These are phyloP conservation scores for Magnolia kwangsiensis DNA, from an alignment of 164 flowering plant species.

Conservation along the genomic window DNA sequence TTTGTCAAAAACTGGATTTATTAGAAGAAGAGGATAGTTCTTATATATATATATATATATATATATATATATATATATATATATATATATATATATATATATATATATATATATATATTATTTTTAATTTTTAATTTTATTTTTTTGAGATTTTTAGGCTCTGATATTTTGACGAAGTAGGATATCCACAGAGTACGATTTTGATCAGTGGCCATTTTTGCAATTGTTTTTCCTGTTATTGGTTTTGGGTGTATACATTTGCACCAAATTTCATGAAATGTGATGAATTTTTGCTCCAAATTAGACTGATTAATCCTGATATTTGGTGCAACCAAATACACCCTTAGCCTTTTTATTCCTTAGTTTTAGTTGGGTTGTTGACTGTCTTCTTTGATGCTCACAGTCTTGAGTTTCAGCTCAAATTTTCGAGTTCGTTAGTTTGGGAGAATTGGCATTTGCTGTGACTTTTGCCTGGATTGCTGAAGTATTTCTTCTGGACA, in stretches of 20 bases:
- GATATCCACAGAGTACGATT: not conserved
- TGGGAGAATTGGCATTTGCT: not conserved
- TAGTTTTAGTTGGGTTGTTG: not conserved
- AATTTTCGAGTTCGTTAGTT: not conserved
- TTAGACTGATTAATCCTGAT: not conserved
- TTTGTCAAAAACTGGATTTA: not conserved
- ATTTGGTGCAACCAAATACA: not conserved
- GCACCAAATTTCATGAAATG: not conserved
- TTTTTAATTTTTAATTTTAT: not conserved
- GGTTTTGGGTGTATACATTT: not conserved
- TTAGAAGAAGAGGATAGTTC: not conserved
- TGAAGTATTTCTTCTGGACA: conserved; percentile 4
- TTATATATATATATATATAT: no score
- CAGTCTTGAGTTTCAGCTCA: not conserved
- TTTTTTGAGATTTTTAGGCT: not conserved
- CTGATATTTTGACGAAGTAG: not conserved
- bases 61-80: no score
- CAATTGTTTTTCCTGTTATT: not conserved
- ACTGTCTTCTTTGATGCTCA: not conserved
- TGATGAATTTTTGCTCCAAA: not conserved
- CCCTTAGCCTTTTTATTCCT: not conserved
- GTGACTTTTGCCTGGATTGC: not conserved
- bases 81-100: no score
- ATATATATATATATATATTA: no score
- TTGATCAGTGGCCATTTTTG: not conserved